Evolutionary conservation across 2,329 filamentous ascomycete species (phyloP).

Genomic region (Xylariaceae sp.): DNA sequence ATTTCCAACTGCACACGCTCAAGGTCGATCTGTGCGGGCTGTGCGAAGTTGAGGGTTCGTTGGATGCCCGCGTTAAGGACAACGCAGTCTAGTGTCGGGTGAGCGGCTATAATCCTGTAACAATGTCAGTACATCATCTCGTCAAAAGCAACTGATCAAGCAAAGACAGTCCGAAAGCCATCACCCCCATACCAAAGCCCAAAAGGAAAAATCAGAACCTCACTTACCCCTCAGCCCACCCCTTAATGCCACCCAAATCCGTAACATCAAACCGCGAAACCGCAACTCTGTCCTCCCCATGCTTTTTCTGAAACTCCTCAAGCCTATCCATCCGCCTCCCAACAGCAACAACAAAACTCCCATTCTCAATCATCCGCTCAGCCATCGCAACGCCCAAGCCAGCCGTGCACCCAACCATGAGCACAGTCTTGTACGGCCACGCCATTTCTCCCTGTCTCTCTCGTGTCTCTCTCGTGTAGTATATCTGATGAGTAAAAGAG

Average conservation of each 20-base stretch:
- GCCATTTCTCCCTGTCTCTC: conserved; percentile 15
- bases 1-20: conserved; percentile 40
- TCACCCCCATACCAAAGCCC: background rate
- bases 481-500: no score
- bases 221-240: conserved; percentile 40
- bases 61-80: conserved; percentile 59
- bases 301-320: conserved; percentile 46
- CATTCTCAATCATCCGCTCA: conserved; percentile 40
- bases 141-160: no score
- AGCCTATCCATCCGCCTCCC: conserved; percentile 54
- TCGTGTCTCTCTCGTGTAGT: no score
- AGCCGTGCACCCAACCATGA: conserved; percentile 30
- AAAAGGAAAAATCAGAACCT: background rate
- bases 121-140: no score
- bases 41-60: conserved; percentile 43
- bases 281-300: conserved; percentile 43
- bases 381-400: conserved; percentile 30
- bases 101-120: conserved; percentile 32
- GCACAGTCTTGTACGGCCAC: conserved; percentile 30
- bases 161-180: no score
- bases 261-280: conserved; percentile 44
- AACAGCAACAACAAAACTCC: conserved; percentile 52
- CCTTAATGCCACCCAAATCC: conserved; percentile 37
- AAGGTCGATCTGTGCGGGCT: conserved; percentile 38
- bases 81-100: conserved; percentile 54